Evolutionary conservation across 164 flowering plant genomes (phyloP), one percentile per base, ranked within the genome.

Genomic region (Dillenia turbinata): DNA sequence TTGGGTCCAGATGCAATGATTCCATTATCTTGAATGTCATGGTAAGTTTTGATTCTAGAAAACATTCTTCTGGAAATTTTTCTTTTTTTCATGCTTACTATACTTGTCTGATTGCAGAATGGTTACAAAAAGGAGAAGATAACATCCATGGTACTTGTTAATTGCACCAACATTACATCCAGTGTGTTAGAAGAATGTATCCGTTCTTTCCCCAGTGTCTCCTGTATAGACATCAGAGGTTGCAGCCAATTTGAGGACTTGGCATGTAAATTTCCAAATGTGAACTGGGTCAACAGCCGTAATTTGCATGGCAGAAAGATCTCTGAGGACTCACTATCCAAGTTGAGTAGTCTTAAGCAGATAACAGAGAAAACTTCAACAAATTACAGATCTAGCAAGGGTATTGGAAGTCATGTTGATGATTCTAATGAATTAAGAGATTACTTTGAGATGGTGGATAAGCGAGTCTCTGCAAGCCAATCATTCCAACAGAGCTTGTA

Each of bases 181-280:
- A 52, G 63, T 45, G 63, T 68, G 60, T 86, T 95, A 57, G 97
- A 86, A 72, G 89, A 87, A 16, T 62, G 85, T 76, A 82, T 95
- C 65, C 75, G 60, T 56, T 75, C 75, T 17, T 84, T 84, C 66
- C 87, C 94, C 52, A 72, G 56, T 61, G 56, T 92, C 62, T 78
- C 84, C 56, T 73, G 69, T 49, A 45, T 95, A 60, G 92, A 92
- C 73, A 73, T 89, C 53, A 81, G 97, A 79, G 94, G 94, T 45
- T 92, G 99, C 77, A 69, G 71, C 66, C 97, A 92, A 68, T 77
- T 95, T 57, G 77, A 66, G 44, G 96, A 88, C 59, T 64, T 90
- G 78, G 70, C 63, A 9, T 43, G 16, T 16, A 81, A 74, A 47
- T 87, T 77, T 74, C 83, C 85, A 51, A 75, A 78, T 73, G 53